Conservation (phyloP, 306 rosid species). For the Rosa persica region DNA sequence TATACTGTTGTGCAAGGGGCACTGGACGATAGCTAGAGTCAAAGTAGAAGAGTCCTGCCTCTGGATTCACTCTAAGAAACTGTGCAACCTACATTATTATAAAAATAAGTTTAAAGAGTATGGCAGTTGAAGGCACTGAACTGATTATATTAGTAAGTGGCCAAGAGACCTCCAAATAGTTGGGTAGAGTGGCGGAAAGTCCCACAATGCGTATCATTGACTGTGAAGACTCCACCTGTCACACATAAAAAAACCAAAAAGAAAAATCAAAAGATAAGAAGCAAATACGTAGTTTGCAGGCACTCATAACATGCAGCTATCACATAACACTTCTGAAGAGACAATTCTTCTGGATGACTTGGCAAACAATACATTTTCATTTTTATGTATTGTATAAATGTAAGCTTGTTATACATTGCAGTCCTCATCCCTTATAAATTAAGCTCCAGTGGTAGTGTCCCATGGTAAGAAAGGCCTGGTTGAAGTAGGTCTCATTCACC, state of each 20-base stretch:
- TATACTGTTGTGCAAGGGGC: constrained; percentile 97
- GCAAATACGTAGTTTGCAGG: neutral
- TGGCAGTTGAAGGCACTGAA: constrained; percentile 24
- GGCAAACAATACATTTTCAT: neutral
- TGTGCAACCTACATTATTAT: constrained; percentile 73
- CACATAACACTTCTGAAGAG: constrained; percentile 3
- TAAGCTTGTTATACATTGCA: neutral
- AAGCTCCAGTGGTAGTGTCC: neutral
- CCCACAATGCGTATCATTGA: constrained; percentile 98
- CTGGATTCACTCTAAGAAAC: constrained; percentile 93
- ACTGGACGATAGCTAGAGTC: constrained; percentile 97
- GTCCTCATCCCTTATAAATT: neutral
- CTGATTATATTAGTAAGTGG: constrained; percentile 26
- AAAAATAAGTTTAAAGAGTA: constrained; percentile 23
- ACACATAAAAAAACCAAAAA: neutral
- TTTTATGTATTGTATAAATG: neutral
- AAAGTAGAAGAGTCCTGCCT: constrained; percentile 87
- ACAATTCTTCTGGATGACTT: neutral
- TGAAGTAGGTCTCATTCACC: neutral
- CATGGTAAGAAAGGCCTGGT: neutral
- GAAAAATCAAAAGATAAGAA: neutral
- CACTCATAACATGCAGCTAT: neutral
- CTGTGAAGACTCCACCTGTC: constrained; percentile 93
- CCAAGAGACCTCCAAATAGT: constrained; percentile 79
- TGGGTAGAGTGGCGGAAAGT: constrained; percentile 96